phyloP scores from a whole-genome alignment of 371 early-diverging fungal genomes.

The Actinomortierella wolfii region DNA sequence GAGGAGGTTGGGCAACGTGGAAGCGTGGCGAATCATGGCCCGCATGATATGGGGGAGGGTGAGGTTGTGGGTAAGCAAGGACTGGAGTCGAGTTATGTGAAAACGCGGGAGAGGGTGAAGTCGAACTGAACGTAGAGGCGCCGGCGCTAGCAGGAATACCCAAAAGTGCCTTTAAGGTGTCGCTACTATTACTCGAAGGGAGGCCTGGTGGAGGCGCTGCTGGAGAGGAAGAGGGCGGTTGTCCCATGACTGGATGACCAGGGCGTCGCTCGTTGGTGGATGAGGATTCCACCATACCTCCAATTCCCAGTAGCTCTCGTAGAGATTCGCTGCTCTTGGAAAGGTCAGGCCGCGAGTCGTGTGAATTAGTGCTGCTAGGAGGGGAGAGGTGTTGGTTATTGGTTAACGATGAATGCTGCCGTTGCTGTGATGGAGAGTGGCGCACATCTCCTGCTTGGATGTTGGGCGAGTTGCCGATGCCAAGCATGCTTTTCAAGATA shows the following conservation, averaged over 20 bases:
- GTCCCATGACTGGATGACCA: not conserved
- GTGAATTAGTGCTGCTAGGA: conserved; percentile 6
- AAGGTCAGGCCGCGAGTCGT: too few relatives aligned
- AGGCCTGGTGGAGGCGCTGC: conserved; percentile 2
- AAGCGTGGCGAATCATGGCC: too few relatives aligned
- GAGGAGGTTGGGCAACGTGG: conserved; percentile 3
- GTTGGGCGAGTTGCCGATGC: conserved; percentile 16
- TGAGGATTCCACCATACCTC: too few relatives aligned
- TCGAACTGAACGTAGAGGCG: conserved; percentile 7
- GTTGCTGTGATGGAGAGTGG: conserved; percentile 3
- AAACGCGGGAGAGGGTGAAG: conserved; percentile 13
- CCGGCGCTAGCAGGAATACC: conserved; percentile 18
- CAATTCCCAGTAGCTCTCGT: too few relatives aligned
- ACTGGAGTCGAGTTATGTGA: conserved; percentile 7
- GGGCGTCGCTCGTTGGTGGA: too few relatives aligned
- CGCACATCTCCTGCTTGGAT: not conserved
- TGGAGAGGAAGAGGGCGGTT: conserved; percentile 2
- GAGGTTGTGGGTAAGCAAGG: not conserved
- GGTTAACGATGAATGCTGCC: too few relatives aligned
- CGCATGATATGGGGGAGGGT: too few relatives aligned
- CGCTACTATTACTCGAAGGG: conserved; percentile 15
- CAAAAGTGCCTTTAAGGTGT: conserved; percentile 31
- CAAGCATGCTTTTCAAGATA: conserved; percentile 37
- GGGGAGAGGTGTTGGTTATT: too few relatives aligned
- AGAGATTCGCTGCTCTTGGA: too few relatives aligned